Percentiles rank a stretch among this genome's conserved stretches.
These are phyloP conservation scores for Mucor plumbeus DNA, from an alignment of 371 early-diverging fungal genomes.

Conservation along the genomic window DNA sequence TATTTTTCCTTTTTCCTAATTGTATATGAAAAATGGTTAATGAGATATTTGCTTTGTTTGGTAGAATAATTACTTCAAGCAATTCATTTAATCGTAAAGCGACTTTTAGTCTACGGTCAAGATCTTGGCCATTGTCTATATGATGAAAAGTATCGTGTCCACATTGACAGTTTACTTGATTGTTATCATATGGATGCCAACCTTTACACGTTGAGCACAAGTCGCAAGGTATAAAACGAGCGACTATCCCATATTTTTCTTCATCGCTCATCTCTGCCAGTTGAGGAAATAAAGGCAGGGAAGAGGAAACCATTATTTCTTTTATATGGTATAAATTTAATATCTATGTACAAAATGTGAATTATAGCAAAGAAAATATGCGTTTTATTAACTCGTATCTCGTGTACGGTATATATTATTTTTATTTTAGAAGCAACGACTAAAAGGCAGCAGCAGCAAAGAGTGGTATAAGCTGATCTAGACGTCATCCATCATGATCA, in stretches of 20 bases:
- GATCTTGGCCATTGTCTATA: conserved; percentile 49
- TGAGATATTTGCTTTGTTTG: no score
- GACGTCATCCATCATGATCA: conserved; percentile 4
- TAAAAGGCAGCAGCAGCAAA: conserved; percentile 1
- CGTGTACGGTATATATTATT: neutral
- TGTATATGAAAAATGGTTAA: no score
- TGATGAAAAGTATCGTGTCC: conserved; percentile 51
- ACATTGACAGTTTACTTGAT: conserved; percentile 45
- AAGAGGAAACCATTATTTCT: conserved; percentile 17
- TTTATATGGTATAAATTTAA: neutral
- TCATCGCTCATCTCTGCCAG: conserved; percentile 39
- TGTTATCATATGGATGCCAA: conserved; percentile 50
- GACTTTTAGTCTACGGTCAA: conserved; percentile 49
- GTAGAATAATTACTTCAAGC: conserved; percentile 38
- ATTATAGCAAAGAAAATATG: neutral
- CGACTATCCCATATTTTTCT: conserved; percentile 53
- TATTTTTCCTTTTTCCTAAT: conserved; percentile 55
- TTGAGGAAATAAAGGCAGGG: conserved; percentile 31
- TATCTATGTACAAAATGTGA: neutral
- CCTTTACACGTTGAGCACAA: conserved; percentile 44
- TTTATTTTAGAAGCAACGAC: conserved; percentile 7
- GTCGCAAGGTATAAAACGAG: conserved; percentile 57
- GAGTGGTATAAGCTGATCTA: neutral
- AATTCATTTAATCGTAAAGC: conserved; percentile 52
- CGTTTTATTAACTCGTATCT: neutral